Evolutionary conservation across 176 grass and related monocot species (phyloP).

Genomic region (Triticum dicoccoides): DNA sequence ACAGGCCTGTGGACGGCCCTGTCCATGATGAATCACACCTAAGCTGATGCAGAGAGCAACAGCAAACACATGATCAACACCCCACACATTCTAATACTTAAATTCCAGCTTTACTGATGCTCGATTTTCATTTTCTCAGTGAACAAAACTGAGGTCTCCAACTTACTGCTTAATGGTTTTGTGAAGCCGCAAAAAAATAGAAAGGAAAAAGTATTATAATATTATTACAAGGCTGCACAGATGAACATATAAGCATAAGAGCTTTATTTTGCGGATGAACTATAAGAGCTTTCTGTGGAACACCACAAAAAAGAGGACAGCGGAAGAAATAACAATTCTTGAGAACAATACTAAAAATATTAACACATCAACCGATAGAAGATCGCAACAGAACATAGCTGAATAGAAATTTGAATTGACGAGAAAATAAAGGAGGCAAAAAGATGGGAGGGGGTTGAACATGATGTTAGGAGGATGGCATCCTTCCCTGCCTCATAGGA

Average conservation of each 20-base stretch:
- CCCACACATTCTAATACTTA: too few species aligned
- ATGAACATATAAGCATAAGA: not conserved
- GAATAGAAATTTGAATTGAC: not conserved
- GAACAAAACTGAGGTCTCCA: not conserved
- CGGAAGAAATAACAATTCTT: not conserved
- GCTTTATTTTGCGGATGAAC: too few species aligned
- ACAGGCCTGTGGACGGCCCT: too few species aligned
- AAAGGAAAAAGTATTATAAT: not conserved
- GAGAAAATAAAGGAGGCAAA: too few species aligned
- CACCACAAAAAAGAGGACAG: not conserved
- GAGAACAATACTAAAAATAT: not conserved
- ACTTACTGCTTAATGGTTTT: not conserved
- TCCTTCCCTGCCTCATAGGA: too few species aligned
- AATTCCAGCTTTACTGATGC: not conserved
- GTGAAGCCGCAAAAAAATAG: too few species aligned
- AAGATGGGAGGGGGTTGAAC: too few species aligned
- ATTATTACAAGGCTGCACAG: not conserved
- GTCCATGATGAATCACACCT: too few species aligned
- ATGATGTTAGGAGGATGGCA: too few species aligned
- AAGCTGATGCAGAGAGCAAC: too few species aligned
- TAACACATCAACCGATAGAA: not conserved
- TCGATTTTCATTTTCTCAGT: not conserved
- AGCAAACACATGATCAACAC: too few species aligned
- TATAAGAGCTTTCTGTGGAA: not conserved
- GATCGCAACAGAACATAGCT: constrained; percentile 4